Evolutionary conservation across 1,139 yeast genomes (phyloP).

Genomic region (Taiozyma sp.): DNA sequence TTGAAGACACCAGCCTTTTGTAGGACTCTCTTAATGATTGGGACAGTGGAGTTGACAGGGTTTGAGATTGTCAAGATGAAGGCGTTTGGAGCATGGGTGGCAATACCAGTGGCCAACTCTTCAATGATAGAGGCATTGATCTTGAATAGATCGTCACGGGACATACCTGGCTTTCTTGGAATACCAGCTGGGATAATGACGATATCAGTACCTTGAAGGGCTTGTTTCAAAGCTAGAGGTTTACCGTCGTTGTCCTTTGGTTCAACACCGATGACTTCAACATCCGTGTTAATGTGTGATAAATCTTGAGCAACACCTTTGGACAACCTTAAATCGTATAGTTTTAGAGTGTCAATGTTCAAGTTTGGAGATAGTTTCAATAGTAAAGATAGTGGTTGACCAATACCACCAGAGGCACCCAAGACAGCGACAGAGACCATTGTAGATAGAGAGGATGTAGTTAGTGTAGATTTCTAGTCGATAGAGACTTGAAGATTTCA

Average conservation of each 20-base stretch:
- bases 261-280: constrained; percentile 50
- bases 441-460: neutral
- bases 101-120: constrained; percentile 54
- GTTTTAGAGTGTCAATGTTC: constrained; percentile 48
- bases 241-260: constrained; percentile 45
- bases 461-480: too few relatives aligned
- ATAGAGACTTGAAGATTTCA: too few relatives aligned
- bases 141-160: constrained; percentile 71
- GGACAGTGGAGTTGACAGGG: constrained; percentile 74
- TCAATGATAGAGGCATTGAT: constrained; percentile 68
- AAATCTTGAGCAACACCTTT: constrained; percentile 73
- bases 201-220: constrained; percentile 51
- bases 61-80: constrained; percentile 65
- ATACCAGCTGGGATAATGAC: constrained; percentile 82
- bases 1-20: constrained; percentile 47
- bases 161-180: constrained; percentile 79
- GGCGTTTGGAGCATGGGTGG: constrained; percentile 56
- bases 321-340: constrained; percentile 66
- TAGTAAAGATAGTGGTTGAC: constrained; percentile 68
- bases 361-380: constrained; percentile 49
- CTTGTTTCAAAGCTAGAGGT: constrained; percentile 38
- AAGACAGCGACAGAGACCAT: constrained; percentile 70
- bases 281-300: constrained; percentile 64
- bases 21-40: constrained; percentile 70
- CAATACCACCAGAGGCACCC: constrained; percentile 82